Base-by-base conservation (phyloP, 352 stramenopile species). In the Phytophthora constricta region DNA sequence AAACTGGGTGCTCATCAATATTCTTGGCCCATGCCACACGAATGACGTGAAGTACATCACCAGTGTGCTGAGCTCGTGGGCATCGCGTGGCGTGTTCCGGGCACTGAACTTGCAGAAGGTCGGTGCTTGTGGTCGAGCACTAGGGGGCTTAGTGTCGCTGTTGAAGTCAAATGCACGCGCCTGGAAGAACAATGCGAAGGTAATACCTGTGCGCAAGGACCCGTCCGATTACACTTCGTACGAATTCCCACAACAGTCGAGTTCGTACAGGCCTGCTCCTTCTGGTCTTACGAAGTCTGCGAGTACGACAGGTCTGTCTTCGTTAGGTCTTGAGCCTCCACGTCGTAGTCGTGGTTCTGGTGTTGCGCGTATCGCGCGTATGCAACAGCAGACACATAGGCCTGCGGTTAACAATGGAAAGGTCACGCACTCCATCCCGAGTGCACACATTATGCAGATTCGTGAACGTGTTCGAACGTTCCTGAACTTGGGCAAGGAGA, bases 381-480 rank as follows among this genome's bases (percentile, higher is more conserved):
- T 96, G 81, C 72, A 80, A 52, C 82, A 95, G 56, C 82, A 95
- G 51, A 89, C 70, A 1, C 63, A 86, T 10, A 93, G 94, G 57
- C 84, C 87, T 1, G 76, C 77, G 45, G 62, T 76, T 8, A 77
- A 72, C 47, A 65, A 71, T 37, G 77, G 79, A 58, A 93, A 92
- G 64, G 56, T 57, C 8, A 83, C 80, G 11, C 87, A 95, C 64
- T 84, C 82, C 23, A 96, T 96, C 41, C 83, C 87, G 17, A 90
- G 67, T 48, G 76, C 87, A 11, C 86, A 95, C 43, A 91, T 96
- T 55, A 92, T 86, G 71, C 89, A 98, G 70, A 89, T 99, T 31
- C 92, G 97, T 37, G 97, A 99, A 62, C 98, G 98, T 54, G 72
- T 99, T 47, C 87, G 97, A 14, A 92, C 79, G 9, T 97, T 99